phyloP scores from a whole-genome alignment of 2,329 filamentous ascomycete genomes.

The Clarireedia paspali region DNA sequence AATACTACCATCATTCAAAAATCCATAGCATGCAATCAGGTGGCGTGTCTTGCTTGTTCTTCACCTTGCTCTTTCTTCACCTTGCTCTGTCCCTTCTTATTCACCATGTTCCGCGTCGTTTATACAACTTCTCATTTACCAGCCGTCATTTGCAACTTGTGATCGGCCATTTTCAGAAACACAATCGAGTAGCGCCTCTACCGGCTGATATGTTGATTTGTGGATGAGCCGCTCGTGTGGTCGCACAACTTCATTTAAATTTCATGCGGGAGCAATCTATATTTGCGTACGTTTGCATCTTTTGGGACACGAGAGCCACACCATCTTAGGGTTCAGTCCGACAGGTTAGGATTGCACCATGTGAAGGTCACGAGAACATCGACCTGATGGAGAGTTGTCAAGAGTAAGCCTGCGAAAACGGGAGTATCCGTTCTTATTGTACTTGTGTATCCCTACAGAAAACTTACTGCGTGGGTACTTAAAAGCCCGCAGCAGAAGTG shows the following conservation, averaged over 20 bases:
- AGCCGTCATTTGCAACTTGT: conserved; percentile 9
- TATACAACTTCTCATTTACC: conserved; percentile 7
- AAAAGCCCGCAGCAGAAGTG: background rate
- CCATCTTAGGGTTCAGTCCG: conserved; percentile 14
- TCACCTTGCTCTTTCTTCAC: background rate
- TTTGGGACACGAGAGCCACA: conserved; percentile 25
- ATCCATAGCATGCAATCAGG: conserved; percentile 7
- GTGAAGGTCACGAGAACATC: conserved; percentile 25
- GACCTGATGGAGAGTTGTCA: conserved; percentile 6
- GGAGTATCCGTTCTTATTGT: conserved; percentile 17
- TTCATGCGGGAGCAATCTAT: conserved; percentile 10
- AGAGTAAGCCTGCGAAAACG: conserved; percentile 15
- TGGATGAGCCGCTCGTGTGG: conserved; percentile 19
- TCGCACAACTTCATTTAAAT: conserved; percentile 18
- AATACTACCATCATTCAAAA: too few species aligned
- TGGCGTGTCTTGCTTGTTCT: conserved; percentile 1
- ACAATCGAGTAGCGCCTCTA: background rate
- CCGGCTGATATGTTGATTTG: conserved; percentile 10
- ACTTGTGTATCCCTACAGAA: too few species aligned
- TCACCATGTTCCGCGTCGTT: conserved; percentile 2
- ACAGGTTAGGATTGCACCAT: conserved; percentile 13
- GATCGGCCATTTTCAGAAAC: background rate
- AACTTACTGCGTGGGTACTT: background rate
- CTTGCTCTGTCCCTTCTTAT: background rate
- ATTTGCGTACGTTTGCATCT: conserved; percentile 19